These are phyloP conservation scores for Fagopyrum tataricum DNA, from an alignment of 148 eudicot genomes.

Conservation along the genomic window DNA sequence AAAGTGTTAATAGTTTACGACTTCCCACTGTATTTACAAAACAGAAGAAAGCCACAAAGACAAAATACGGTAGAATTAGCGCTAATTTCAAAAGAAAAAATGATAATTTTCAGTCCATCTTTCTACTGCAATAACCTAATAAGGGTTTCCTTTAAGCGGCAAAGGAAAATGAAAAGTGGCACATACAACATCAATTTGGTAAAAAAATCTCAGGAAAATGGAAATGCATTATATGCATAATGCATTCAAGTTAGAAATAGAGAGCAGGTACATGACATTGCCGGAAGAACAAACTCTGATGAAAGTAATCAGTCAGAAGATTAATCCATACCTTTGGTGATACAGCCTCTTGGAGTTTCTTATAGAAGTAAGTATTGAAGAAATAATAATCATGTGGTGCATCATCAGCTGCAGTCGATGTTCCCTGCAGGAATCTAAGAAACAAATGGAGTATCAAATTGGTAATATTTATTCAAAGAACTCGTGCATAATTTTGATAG, in stretches of 20 bases:
- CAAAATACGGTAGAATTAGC: background rate
- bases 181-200: background rate
- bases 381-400: constrained; percentile 43
- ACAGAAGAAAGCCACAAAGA: background rate
- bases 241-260: background rate
- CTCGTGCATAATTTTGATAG: background rate
- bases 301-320: background rate
- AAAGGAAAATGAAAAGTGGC: background rate
- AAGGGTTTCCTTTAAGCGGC: background rate
- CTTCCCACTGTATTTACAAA: background rate
- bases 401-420: constrained; percentile 25
- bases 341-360: constrained; percentile 69
- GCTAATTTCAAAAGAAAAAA: background rate
- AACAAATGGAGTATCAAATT: background rate
- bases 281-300: background rate
- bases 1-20: background rate
- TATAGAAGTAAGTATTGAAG: constrained; percentile 87
- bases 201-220: background rate
- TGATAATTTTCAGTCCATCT: background rate
- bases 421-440: constrained; percentile 64
- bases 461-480: background rate
- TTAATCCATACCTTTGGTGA: constrained; percentile 33
- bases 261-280: background rate
- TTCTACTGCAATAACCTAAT: background rate
- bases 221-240: background rate